Conservation (phyloP, 1,284 basidiomycete genomes). For the Stygiomarasmius scandens region DNA sequence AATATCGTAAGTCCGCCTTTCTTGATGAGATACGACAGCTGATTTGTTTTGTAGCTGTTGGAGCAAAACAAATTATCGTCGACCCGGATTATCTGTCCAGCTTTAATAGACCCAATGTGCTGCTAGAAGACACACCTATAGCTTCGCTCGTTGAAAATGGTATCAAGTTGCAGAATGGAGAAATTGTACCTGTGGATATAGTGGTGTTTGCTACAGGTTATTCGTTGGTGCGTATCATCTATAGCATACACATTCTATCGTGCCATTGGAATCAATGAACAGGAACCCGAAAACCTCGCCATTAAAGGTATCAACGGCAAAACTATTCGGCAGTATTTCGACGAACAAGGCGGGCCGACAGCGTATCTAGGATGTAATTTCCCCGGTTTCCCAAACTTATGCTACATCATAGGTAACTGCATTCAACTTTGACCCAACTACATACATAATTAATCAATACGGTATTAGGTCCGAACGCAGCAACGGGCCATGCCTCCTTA, state of each 20-base stretch:
- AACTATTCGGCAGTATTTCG: conserved; percentile 21
- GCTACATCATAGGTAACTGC: conserved; percentile 22
- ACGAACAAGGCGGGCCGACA: conserved; percentile 23
- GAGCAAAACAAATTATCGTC: conserved; percentile 30
- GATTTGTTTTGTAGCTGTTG: conserved; percentile 14
- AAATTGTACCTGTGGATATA: conserved; percentile 19
- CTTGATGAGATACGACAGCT: background rate
- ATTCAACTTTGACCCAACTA: too few relatives aligned
- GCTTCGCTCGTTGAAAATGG: conserved; percentile 30
- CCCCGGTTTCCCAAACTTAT: conserved; percentile 28
- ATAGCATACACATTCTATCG: background rate
- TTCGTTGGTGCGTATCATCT: background rate
- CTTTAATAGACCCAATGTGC: conserved; percentile 34
- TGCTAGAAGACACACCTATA: conserved; percentile 32
- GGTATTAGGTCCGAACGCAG: conserved; percentile 21
- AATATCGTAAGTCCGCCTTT: conserved; percentile 22
- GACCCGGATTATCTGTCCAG: conserved; percentile 32
- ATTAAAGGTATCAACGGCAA: conserved; percentile 15
- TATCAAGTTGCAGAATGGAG: conserved; percentile 28
- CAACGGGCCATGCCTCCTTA: conserved; percentile 25
- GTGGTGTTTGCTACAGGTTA: conserved; percentile 22
- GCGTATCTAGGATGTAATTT: conserved; percentile 26
- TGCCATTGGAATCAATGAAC: background rate
- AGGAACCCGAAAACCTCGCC: conserved; percentile 3
- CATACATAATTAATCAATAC: background rate